Percentiles rank a stretch among this genome's conserved stretches.
Conservation (phyloP, 768 basidiomycete species). For the Suillus fuscotomentosus region DNA sequence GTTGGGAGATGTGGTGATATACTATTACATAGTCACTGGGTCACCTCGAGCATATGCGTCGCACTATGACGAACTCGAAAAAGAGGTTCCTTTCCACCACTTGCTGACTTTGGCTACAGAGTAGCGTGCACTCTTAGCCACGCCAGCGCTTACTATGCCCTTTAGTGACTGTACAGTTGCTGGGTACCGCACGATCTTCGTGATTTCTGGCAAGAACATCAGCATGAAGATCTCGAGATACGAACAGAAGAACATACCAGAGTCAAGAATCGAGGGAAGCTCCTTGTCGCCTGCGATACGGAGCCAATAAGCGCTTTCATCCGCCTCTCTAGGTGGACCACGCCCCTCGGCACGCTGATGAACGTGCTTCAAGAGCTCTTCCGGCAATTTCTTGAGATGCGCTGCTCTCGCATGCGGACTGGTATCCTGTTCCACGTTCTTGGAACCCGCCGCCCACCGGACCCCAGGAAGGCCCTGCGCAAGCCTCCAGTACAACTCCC, state of each 20-base stretch:
- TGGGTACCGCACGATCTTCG: conserved; percentile 75
- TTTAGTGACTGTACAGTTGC: conserved; percentile 85
- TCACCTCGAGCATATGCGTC: not conserved
- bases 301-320: conserved; percentile 76
- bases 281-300: conserved; percentile 63
- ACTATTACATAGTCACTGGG: not conserved
- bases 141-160: conserved; percentile 80
- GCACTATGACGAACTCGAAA: conserved; percentile 9
- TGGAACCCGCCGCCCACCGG: conserved; percentile 56
- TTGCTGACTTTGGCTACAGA: conserved; percentile 76
- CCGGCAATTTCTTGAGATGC: conserved; percentile 78
- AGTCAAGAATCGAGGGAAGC: conserved; percentile 49
- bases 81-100: conserved; percentile 59
- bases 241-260: conserved; percentile 40
- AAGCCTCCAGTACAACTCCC: conserved; percentile 80
- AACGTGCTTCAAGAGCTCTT: conserved; percentile 57
- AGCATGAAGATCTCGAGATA: not conserved
- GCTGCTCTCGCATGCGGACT: conserved; percentile 64
- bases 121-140: conserved; percentile 78
- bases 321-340: conserved; percentile 47
- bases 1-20: not conserved
- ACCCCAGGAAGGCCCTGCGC: conserved; percentile 80
- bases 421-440: conserved; percentile 71
- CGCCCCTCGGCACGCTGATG: conserved; percentile 34
- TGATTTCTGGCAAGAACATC: conserved; percentile 54